Base-by-base conservation (phyloP, 192 early-diverging fungal genomes). In the Backusella sp. region DNA sequence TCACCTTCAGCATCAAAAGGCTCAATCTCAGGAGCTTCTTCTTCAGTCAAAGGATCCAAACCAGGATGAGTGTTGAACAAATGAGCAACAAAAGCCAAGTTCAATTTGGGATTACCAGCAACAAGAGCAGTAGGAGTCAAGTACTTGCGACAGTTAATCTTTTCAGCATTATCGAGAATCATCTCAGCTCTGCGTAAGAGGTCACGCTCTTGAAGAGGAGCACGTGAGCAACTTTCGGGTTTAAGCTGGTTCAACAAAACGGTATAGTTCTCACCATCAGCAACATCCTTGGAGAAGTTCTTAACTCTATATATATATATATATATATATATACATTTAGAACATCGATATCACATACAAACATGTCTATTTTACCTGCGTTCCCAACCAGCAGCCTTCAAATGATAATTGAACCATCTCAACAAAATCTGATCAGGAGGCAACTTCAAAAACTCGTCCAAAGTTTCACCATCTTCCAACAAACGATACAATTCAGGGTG, bases 371-470 rank as follows among this genome's bases (percentile, higher is more conserved):
- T 79, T 74, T 85, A 88, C 87, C 90, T 86, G 35, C 94, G 86
- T 52, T 87, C 77, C 92, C 95, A 98, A 36, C 92, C 92, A 44
- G 96, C 96, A 70, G 94, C 94, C 73, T 96, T 96, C 77, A 99
- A 82, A 79, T 99, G 98, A 87, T 97, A 99, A 86, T 99, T 99
- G 89, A 98, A 97, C 98, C 98, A 99, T 74, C 98, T 87, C 82
- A 99, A 86, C 77, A 99, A 87, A 79, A 99, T 98, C 74, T 96
- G 95, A 78, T 99, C 98, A 35, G 95, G 92, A 34, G 98, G 96
- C 56, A 99, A 88, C 77, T 94, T 92, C 37, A 98, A 84, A 81
- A 98, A 96, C 70, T 97, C 92, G 76, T 98, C 97, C 23, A 99
- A 88, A 52, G 92, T 93, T 86, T 99, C 98, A 44, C 90, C 97